Conservation (phyloP, 2,329 filamentous ascomycete genomes). For the Aspergillus transmontanensis region DNA sequence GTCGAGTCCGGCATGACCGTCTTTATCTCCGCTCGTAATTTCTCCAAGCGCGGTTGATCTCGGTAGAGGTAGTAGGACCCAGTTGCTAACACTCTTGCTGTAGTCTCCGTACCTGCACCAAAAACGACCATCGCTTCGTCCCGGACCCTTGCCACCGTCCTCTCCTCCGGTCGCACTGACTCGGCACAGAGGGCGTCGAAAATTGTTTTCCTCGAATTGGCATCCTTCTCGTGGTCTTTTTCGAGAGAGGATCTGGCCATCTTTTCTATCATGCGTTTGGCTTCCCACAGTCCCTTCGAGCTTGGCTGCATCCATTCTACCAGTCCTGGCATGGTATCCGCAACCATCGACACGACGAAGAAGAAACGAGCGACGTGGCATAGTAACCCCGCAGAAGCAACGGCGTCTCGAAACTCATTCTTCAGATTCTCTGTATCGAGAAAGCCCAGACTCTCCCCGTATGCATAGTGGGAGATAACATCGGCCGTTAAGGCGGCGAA, state of each 20-base stretch:
- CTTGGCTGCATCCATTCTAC: neutral
- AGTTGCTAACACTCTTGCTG: slow-evolving; percentile 21
- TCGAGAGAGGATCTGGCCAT: neutral
- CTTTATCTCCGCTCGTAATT: slow-evolving; percentile 21
- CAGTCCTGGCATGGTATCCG: neutral
- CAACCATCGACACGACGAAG: neutral
- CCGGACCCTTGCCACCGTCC: slow-evolving; percentile 16
- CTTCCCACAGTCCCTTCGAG: neutral
- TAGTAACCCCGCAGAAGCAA: neutral
- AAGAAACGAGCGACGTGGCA: neutral
- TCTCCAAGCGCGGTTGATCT: slow-evolving; percentile 17
- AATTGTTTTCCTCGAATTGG: slow-evolving; percentile 1
- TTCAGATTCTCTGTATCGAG: neutral
- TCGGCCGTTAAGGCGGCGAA: neutral
- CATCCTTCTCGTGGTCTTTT: neutral
- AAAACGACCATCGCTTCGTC: slow-evolving; percentile 26
- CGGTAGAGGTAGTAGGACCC: slow-evolving; percentile 21
- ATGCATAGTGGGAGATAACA: neutral
- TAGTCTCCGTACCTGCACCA: slow-evolving; percentile 29
- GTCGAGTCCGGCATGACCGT: slow-evolving; percentile 13
- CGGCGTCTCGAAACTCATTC: neutral
- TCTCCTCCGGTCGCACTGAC: slow-evolving; percentile 14
- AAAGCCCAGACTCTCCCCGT: neutral
- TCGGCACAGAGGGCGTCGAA: slow-evolving; percentile 9
- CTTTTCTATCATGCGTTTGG: neutral